phyloP scores from a whole-genome alignment of 1,284 basidiomycete species.

The Tremellales sp. region DNA sequence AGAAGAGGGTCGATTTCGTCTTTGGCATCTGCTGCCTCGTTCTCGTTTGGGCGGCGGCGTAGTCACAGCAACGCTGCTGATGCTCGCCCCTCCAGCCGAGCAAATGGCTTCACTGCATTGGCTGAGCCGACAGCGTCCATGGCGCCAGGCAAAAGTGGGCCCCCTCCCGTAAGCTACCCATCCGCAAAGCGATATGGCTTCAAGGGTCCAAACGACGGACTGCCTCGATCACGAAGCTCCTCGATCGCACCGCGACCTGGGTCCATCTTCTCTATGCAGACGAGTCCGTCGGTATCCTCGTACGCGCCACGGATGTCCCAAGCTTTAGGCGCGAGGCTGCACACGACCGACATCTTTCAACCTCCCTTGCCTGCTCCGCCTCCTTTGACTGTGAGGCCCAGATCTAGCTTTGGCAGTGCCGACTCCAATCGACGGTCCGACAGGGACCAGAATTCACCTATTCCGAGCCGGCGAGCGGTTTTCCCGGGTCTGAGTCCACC shows the following conservation, averaged over 20 bases:
- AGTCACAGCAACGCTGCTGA: slow-evolving; percentile 25
- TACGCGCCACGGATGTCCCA: slow-evolving; percentile 11
- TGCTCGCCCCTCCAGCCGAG: background rate
- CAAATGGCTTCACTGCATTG: background rate
- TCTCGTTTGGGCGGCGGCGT: slow-evolving; percentile 34
- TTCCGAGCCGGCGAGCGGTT: slow-evolving; percentile 3
- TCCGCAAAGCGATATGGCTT: slow-evolving; percentile 48
- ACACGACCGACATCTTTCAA: slow-evolving; percentile 12
- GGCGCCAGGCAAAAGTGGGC: slow-evolving; percentile 30
- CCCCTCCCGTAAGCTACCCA: slow-evolving; percentile 45
- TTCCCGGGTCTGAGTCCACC: slow-evolving; percentile 8
- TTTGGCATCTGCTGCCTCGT: slow-evolving; percentile 26
- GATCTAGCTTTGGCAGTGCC: slow-evolving; percentile 31
- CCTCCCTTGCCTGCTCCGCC: slow-evolving; percentile 17
- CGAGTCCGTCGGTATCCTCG: slow-evolving; percentile 23
- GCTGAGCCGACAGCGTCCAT: slow-evolving; percentile 17
- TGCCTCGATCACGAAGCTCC: slow-evolving; percentile 19
- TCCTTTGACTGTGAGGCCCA: slow-evolving; percentile 18
- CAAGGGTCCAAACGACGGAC: slow-evolving; percentile 31
- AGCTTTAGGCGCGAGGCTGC: slow-evolving; percentile 4
- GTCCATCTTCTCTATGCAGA: slow-evolving; percentile 45
- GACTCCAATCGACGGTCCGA: slow-evolving; percentile 26
- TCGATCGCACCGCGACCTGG: slow-evolving; percentile 42
- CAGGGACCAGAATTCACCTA: slow-evolving; percentile 19
- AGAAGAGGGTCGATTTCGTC: slow-evolving; percentile 40